These are phyloP conservation scores for Talaromyces piceae DNA, from an alignment of 2,329 filamentous ascomycete genomes.

Conservation along the genomic window DNA sequence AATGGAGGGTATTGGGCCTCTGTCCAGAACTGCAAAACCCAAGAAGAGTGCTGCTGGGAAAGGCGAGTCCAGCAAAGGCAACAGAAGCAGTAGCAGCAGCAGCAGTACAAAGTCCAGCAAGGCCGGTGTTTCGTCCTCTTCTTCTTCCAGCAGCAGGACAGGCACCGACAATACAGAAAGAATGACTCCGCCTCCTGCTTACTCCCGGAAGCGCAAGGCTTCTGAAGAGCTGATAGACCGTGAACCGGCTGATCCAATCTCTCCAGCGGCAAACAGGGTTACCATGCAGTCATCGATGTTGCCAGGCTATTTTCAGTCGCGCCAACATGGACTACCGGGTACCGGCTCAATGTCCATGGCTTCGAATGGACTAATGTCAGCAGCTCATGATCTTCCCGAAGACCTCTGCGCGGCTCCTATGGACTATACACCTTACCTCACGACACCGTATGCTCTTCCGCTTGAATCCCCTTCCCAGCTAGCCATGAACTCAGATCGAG, in stretches of 20 bases:
- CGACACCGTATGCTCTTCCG: not conserved
- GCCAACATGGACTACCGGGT: no score
- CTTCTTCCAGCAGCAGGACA: no score
- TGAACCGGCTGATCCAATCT: not conserved
- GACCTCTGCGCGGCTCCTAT: no score
- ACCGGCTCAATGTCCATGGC: no score
- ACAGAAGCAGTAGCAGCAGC: not conserved
- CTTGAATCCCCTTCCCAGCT: not conserved
- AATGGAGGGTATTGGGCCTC: constrained; percentile 39
- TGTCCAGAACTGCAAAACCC: constrained; percentile 11
- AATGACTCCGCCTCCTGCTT: not conserved
- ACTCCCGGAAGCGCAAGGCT: not conserved
- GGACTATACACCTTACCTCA: not conserved
- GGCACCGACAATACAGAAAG: no score
- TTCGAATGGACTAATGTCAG: not conserved
- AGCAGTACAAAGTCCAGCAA: not conserved
- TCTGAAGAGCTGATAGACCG: not conserved
- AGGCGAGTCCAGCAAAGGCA: not conserved
- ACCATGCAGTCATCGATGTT: no score
- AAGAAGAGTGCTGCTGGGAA: constrained; percentile 20
- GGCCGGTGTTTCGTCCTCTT: not conserved
- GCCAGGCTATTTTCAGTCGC: no score
- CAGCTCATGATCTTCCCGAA: no score
- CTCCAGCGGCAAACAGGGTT: not conserved
- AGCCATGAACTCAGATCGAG: not conserved